Evolutionary conservation across 495 filamentous ascomycete species (phyloP).

Genomic region (Glonium stellatum): DNA sequence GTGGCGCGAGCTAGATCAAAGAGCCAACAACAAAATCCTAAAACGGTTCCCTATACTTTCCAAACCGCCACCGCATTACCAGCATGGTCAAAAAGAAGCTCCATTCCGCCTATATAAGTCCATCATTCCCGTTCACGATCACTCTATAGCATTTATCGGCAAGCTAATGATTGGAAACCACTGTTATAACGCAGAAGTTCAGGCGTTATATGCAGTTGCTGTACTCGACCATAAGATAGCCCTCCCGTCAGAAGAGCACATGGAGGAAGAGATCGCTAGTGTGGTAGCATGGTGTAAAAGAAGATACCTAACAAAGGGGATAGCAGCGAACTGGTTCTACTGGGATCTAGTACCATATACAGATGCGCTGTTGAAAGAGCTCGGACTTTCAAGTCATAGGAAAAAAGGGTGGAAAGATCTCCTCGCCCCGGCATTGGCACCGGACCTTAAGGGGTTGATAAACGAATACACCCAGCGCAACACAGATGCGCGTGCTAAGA

Average conservation of each 20-base stretch:
- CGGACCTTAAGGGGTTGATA: slow-evolving; percentile 26
- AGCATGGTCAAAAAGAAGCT: slow-evolving; percentile 25
- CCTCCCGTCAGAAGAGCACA: slow-evolving; percentile 28
- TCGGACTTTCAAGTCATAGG: slow-evolving; percentile 32
- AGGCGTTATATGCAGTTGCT: slow-evolving; percentile 42
- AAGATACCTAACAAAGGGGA: slow-evolving; percentile 38
- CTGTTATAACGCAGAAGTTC: slow-evolving; percentile 39
- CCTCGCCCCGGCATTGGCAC: slow-evolving; percentile 28
- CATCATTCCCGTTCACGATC: slow-evolving; percentile 37
- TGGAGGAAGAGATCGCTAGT: slow-evolving; percentile 34
- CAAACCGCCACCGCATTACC: slow-evolving; percentile 32
- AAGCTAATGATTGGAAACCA: slow-evolving; percentile 32
- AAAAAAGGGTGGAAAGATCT: slow-evolving; percentile 28
- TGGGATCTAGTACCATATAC: slow-evolving; percentile 37
- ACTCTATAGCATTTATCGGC: slow-evolving; percentile 42
- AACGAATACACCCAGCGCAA: slow-evolving; percentile 30
- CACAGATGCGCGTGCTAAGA: background rate
- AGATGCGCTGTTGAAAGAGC: slow-evolving; percentile 32
- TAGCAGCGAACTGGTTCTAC: slow-evolving; percentile 35
- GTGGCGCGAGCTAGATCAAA: slow-evolving; percentile 31
- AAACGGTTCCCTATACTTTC: slow-evolving; percentile 36
- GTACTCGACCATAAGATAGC: slow-evolving; percentile 36
- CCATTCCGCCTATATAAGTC: slow-evolving; percentile 39
- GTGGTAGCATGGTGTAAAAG: slow-evolving; percentile 34
- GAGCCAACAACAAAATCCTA: slow-evolving; percentile 36